Conservation (phyloP, 2,329 filamentous ascomycete genomes). For the Verticillium isaacii region DNA sequence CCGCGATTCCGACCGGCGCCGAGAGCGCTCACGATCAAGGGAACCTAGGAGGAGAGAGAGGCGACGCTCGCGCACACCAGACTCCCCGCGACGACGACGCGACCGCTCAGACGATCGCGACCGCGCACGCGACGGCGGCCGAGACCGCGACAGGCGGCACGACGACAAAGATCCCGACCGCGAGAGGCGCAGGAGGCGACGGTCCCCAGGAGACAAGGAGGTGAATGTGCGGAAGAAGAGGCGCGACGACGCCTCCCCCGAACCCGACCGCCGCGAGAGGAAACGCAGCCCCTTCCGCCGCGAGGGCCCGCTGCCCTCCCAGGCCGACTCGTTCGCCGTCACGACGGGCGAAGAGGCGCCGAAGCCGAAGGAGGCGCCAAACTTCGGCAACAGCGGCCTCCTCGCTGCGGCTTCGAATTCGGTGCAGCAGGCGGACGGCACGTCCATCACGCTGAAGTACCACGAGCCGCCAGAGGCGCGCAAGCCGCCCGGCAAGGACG, state of each 20-base stretch:
- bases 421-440: conserved; percentile 65
- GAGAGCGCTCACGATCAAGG: conserved; percentile 4
- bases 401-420: conserved; percentile 85
- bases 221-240: conserved; percentile 11
- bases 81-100: conserved; percentile 3
- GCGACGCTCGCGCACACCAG: conserved; percentile 9
- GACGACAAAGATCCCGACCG: conserved; percentile 16
- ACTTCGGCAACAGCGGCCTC: conserved; percentile 74
- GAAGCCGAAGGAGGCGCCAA: conserved; percentile 79
- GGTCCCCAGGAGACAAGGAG: conserved; percentile 27
- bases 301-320: conserved; percentile 52
- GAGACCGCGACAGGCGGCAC: conserved; percentile 6
- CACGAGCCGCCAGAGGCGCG: conserved; percentile 91
- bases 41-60: conserved; percentile 5
- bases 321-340: conserved; percentile 54
- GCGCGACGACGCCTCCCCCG: conserved; percentile 2
- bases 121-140: conserved; percentile 14
- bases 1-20: conserved; percentile 4
- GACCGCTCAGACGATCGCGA: conserved; percentile 14
- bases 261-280: conserved; percentile 18
- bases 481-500: conserved; percentile 72
- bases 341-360: conserved; percentile 44
- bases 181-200: conserved; percentile 22
- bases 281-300: conserved; percentile 18
- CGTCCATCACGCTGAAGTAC: conserved; percentile 82